These are phyloP conservation scores for Poa pratensis DNA, from an alignment of 176 grass and related monocot species.

Conservation along the genomic window DNA sequence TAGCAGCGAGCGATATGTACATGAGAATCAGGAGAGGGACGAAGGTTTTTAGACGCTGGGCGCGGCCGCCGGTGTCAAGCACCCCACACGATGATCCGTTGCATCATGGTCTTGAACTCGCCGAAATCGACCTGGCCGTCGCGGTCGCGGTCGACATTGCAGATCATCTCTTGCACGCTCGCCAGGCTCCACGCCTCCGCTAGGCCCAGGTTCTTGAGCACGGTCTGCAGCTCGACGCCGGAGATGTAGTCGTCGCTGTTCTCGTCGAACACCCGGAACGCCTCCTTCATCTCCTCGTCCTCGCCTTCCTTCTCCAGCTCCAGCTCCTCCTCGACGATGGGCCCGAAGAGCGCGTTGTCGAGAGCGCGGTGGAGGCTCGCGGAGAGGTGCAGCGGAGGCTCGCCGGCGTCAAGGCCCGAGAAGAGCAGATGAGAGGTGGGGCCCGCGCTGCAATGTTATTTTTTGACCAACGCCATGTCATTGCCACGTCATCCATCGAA, in stretches of 20 bases:
- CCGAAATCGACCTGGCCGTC: constrained; percentile 92
- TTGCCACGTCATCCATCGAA: too few species aligned
- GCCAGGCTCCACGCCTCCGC: constrained; percentile 70
- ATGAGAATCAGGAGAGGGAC: constrained; percentile 20
- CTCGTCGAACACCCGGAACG: constrained; percentile 94
- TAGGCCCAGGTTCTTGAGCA: constrained; percentile 88
- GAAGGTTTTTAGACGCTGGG: background rate
- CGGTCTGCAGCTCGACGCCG: constrained; percentile 78
- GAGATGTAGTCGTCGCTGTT: constrained; percentile 94
- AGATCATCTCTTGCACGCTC: constrained; percentile 87
- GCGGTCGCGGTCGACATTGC: constrained; percentile 71
- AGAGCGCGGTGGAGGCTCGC: constrained; percentile 74
- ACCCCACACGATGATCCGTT: constrained; percentile 72
- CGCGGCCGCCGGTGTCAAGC: constrained; percentile 39
- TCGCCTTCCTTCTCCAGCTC: constrained; percentile 30
- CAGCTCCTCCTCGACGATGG: background rate
- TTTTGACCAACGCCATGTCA: too few species aligned
- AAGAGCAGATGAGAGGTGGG: too few species aligned
- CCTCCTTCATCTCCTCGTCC: constrained; percentile 92
- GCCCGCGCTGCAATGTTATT: too few species aligned
- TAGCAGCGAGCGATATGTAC: constrained; percentile 35
- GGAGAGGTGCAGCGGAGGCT: too few species aligned
- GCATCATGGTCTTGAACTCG: constrained; percentile 97
- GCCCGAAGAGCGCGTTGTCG: constrained; percentile 75
- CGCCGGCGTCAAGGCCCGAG: too few species aligned